These are phyloP conservation scores for Globisporangium cystogenes DNA, from an alignment of 352 stramenopile species.

Conservation along the genomic window DNA sequence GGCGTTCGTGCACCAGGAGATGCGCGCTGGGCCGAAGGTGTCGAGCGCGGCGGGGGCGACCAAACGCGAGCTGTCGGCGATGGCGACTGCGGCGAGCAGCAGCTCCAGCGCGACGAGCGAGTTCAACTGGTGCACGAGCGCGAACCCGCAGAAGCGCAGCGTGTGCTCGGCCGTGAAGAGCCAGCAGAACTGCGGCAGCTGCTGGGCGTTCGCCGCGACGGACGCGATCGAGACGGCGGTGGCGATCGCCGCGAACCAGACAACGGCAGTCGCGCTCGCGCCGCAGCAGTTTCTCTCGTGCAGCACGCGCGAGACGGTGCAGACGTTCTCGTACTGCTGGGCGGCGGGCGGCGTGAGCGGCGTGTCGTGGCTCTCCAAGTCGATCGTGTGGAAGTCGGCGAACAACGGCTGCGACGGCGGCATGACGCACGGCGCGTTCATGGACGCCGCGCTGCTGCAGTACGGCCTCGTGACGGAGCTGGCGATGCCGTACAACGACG, in stretches of 20 bases:
- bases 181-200: slow-evolving; percentile 77
- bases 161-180: slow-evolving; percentile 79
- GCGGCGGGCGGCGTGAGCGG: slow-evolving; percentile 28
- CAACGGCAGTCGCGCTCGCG: slow-evolving; percentile 52
- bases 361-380: slow-evolving; percentile 46
- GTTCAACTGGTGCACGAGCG: slow-evolving; percentile 68
- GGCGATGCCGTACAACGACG: slow-evolving; percentile 58
- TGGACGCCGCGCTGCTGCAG: slow-evolving; percentile 52
- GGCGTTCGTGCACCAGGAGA: slow-evolving; percentile 54
- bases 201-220: slow-evolving; percentile 71
- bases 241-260: slow-evolving; percentile 52
- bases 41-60: background rate
- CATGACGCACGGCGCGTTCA: slow-evolving; percentile 80
- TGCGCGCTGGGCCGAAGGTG: slow-evolving; percentile 16
- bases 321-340: slow-evolving; percentile 80
- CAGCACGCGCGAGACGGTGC: slow-evolving; percentile 52
- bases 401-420: slow-evolving; percentile 77
- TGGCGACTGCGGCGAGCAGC: slow-evolving; percentile 10
- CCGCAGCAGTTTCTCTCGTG: slow-evolving; percentile 77
- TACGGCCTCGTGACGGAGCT: slow-evolving; percentile 67
- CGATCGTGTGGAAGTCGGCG: slow-evolving; percentile 70
- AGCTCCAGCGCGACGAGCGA: slow-evolving; percentile 15
- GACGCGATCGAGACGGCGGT: slow-evolving; percentile 80
- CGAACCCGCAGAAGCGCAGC: slow-evolving; percentile 57
- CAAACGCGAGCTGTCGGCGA: slow-evolving; percentile 18